Percentiles rank a stretch among this genome's conserved stretches.
Evolutionary conservation across 2,329 filamentous ascomycete species (phyloP).

Genomic region (Colletotrichum sp.): DNA sequence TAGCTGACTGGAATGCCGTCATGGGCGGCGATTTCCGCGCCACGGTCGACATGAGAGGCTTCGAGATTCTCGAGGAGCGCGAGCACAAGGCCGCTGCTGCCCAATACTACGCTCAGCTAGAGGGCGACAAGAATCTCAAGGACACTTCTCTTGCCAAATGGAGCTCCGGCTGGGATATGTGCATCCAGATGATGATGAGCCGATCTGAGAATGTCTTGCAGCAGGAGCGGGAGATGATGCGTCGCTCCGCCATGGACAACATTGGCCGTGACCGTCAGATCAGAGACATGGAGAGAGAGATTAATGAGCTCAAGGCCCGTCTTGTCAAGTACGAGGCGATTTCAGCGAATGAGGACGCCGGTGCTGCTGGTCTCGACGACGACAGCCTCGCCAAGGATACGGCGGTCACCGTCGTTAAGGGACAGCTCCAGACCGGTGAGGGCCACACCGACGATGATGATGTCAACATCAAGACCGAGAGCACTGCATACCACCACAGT

Average conservation of each 20-base stretch:
- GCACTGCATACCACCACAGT: neutral
- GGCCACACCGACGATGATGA: neutral
- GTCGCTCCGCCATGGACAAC: neutral
- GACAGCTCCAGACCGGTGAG: neutral
- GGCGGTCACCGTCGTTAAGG: neutral
- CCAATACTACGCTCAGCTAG: neutral
- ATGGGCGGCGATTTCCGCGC: neutral
- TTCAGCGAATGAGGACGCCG: neutral
- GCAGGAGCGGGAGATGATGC: neutral
- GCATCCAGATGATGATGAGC: neutral
- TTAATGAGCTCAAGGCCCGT: neutral
- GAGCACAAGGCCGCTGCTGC: neutral
- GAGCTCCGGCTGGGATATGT: neutral
- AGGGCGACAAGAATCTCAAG: neutral
- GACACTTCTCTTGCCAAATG: neutral
- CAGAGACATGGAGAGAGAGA: neutral
- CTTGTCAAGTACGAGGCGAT: neutral
- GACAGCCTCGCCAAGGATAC: neutral
- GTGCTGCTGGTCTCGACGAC: neutral
- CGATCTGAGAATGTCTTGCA: neutral
- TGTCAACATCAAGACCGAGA: neutral
- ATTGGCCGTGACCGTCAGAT: neutral
- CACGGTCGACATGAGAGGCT: neutral
- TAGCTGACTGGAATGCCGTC: neutral
- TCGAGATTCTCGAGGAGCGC: neutral